These are phyloP conservation scores for Apiotrichum akiyoshidainum DNA, from an alignment of 1,284 basidiomycete species.

Conservation along the genomic window DNA sequence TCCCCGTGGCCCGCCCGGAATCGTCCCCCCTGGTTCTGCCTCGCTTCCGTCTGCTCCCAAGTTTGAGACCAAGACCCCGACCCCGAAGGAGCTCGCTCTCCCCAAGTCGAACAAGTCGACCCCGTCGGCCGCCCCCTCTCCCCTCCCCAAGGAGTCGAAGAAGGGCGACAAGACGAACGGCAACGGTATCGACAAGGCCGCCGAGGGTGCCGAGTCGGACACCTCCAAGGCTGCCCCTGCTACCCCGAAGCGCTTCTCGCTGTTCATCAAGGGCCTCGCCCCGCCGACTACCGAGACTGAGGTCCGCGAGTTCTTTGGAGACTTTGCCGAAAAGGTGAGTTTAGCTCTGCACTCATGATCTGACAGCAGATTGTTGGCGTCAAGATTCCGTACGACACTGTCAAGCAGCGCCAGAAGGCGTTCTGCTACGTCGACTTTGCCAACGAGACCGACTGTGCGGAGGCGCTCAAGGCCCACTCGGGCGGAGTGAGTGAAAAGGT, in stretches of 20 bases:
- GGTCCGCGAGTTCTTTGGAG: slow-evolving; percentile 67
- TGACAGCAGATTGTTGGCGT: slow-evolving; percentile 65
- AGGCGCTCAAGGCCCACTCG: slow-evolving; percentile 65
- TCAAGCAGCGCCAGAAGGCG: slow-evolving; percentile 40
- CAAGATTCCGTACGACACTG: slow-evolving; percentile 58
- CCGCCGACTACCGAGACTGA: slow-evolving; percentile 63
- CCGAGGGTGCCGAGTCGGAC: slow-evolving; percentile 52
- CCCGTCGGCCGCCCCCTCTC: slow-evolving; percentile 1
- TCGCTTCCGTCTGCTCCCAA: slow-evolving; percentile 3
- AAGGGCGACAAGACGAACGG: slow-evolving; percentile 35
- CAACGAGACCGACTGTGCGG: slow-evolving; percentile 75
- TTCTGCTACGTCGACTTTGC: slow-evolving; percentile 79
- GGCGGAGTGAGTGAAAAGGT: slow-evolving; percentile 56
- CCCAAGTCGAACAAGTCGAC: slow-evolving; percentile 16
- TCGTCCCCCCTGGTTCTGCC: slow-evolving; percentile 3
- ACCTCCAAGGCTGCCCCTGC: slow-evolving; percentile 64
- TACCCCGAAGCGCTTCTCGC: slow-evolving; percentile 73
- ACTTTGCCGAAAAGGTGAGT: slow-evolving; percentile 36
- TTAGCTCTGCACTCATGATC: too few species aligned
- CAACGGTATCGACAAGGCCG: slow-evolving; percentile 9
- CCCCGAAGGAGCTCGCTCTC: slow-evolving; percentile 1
- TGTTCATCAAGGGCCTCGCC: slow-evolving; percentile 69
- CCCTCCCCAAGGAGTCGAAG: slow-evolving; percentile 56
- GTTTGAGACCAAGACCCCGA: slow-evolving; percentile 15
- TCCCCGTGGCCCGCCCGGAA: slow-evolving; percentile 14